A percentile compares a stretch with the other conserved stretches of the same genome.
Conservation (phyloP, 2,329 filamentous ascomycete species). For the Talaromyces sp. region DNA sequence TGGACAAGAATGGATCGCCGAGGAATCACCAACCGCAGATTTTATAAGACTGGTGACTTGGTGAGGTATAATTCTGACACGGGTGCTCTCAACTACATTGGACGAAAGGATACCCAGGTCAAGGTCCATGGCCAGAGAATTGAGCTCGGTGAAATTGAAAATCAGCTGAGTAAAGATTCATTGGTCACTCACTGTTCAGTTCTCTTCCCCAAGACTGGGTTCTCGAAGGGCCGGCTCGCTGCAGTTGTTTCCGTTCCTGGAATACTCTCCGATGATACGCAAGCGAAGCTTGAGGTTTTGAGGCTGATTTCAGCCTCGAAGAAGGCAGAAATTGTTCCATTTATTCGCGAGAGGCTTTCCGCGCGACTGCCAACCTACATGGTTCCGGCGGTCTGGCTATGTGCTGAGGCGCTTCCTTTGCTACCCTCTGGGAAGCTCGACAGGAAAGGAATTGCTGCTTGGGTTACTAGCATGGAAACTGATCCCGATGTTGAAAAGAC, state of each 20-base stretch:
- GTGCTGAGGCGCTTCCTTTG: constrained; percentile 48
- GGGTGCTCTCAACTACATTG: constrained; percentile 49
- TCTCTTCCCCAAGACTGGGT: constrained; percentile 39
- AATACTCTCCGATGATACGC: constrained; percentile 19
- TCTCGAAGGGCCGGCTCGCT: constrained; percentile 35
- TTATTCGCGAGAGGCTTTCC: constrained; percentile 33
- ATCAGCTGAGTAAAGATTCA: constrained; percentile 35
- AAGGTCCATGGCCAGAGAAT: constrained; percentile 69
- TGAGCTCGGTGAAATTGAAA: constrained; percentile 59
- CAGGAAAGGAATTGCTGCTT: constrained; percentile 41
- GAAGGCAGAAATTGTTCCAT: constrained; percentile 25
- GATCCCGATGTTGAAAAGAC: constrained; percentile 28
- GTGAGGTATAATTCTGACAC: constrained; percentile 41
- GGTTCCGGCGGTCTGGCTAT: constrained; percentile 51
- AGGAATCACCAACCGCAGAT: constrained; percentile 27
- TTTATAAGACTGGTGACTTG: constrained; percentile 47
- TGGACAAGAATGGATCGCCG: constrained; percentile 52
- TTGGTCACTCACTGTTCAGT: constrained; percentile 40
- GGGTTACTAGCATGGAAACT: constrained; percentile 34
- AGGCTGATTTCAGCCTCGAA: constrained; percentile 26
- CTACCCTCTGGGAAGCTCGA: constrained; percentile 52
- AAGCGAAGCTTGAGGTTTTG: constrained; percentile 24
- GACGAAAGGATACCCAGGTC: constrained; percentile 68
- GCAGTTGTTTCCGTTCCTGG: constrained; percentile 36
- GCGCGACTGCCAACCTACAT: constrained; percentile 49